Percentiles rank a stretch among this genome's conserved stretches.
Evolutionary conservation across 139 green algal genomes (phyloP).

Genomic region (Chlorella sorokiniana): DNA sequence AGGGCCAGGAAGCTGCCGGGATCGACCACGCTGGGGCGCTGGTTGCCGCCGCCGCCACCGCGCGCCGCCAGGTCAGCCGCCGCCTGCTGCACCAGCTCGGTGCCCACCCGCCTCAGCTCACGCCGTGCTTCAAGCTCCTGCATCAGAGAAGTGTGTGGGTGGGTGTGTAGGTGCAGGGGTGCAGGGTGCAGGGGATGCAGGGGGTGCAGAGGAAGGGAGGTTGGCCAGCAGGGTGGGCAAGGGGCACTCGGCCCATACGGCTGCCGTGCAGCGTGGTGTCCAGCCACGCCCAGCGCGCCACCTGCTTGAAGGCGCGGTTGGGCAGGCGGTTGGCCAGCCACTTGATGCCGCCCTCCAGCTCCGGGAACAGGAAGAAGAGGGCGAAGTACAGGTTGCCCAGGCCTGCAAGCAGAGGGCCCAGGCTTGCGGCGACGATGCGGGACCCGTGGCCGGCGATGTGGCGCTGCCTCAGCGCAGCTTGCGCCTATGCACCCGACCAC

Average conservation of each 20-base stretch:
- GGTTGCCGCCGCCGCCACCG: not conserved
- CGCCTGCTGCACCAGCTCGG: constrained; percentile 2
- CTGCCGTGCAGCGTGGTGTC: not conserved
- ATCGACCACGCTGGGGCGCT: not conserved
- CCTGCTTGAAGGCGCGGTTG: not conserved
- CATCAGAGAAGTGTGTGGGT: not conserved
- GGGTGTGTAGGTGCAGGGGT: too few relatives aligned
- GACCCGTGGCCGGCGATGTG: too few relatives aligned
- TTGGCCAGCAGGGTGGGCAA: not conserved
- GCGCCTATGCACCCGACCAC: too few relatives aligned
- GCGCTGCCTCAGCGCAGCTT: too few relatives aligned
- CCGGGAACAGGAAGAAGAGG: constrained; percentile 15
- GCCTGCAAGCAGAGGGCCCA: not conserved
- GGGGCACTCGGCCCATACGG: too few relatives aligned
- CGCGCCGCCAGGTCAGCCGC: not conserved
- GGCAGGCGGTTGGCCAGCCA: constrained; percentile 9
- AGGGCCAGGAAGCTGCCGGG: constrained; percentile 18
- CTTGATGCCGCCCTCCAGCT: not conserved
- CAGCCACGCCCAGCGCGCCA: not conserved
- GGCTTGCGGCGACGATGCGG: not conserved
- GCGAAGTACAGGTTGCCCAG: constrained; percentile 2
- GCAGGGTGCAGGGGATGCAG: not conserved
- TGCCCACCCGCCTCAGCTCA: not conserved
- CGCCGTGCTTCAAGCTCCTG: not conserved
- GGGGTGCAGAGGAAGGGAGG: not conserved